phyloP scores from a whole-genome alignment of 371 early-diverging fungal species.

The Dinochytrium kinnereticum region DNA sequence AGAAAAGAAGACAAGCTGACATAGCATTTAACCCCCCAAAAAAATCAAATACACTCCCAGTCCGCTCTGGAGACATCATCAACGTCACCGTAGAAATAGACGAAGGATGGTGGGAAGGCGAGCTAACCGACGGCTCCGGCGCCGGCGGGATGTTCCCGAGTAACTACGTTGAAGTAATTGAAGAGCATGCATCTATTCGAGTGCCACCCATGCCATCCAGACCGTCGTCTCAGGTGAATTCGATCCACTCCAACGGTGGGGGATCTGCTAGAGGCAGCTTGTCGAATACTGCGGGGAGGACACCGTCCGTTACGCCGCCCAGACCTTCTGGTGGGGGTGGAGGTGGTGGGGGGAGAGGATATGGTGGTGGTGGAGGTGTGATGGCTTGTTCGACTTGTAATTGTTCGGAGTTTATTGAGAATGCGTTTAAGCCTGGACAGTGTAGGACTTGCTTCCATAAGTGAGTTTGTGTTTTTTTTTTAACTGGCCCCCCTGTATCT shows the following conservation, averaged over 20 bases:
- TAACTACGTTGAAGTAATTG: constrained; percentile 46
- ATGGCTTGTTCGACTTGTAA: constrained; percentile 56
- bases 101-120: constrained; percentile 64
- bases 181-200: not conserved
- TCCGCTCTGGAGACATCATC: constrained; percentile 56
- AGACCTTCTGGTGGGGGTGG: constrained; percentile 3
- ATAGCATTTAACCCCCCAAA: not conserved
- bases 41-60: constrained; percentile 20
- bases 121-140: constrained; percentile 43
- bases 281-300: not conserved
- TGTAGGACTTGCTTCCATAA: constrained; percentile 71
- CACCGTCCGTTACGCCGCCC: constrained; percentile 13
- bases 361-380: constrained; percentile 16
- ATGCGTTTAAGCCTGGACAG: constrained; percentile 71
- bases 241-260: constrained; percentile 13
- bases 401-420: constrained; percentile 68
- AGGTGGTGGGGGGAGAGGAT: not conserved
- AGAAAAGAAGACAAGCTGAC: too few relatives aligned
- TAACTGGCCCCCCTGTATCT: not conserved
- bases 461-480: constrained; percentile 41
- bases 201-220: not conserved
- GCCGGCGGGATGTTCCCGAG: constrained; percentile 57
- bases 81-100: constrained; percentile 53
- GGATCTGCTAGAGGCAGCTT: constrained; percentile 16
- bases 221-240: not conserved